Evolutionary conservation across 345 rosid species (phyloP).

Genomic region (Eucalyptus microcorys): DNA sequence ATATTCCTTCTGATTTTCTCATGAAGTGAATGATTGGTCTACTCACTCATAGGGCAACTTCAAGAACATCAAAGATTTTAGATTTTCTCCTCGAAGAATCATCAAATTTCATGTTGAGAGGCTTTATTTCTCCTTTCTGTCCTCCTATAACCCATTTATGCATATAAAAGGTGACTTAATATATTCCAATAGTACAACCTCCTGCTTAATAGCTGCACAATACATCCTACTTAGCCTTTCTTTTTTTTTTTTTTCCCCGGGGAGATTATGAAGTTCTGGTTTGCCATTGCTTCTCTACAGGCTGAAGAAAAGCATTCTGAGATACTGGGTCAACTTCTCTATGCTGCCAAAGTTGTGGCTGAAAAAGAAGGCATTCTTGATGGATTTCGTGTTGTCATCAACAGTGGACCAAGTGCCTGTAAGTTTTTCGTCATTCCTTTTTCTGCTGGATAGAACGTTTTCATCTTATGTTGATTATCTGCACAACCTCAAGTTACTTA

Average conservation of each 20-base stretch:
- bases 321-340: conserved; percentile 67
- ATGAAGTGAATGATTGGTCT: not conserved
- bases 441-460: not conserved
- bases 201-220: not conserved
- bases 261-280: not conserved
- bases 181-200: not conserved
- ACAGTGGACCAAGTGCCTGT: conserved; percentile 76
- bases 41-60: not conserved
- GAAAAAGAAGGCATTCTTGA: conserved; percentile 85
- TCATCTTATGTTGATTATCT: not conserved
- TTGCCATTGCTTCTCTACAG: conserved; percentile 11
- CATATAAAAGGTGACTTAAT: not conserved
- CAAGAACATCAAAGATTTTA: not conserved
- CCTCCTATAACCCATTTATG: not conserved
- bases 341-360: conserved; percentile 77
- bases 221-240: not conserved
- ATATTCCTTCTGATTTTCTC: not conserved
- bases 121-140: not conserved
- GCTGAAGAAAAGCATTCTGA: conserved; percentile 72
- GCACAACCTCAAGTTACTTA: not conserved
- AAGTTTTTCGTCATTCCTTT: conserved; percentile 14
- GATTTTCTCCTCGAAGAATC: not conserved
- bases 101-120: not conserved
- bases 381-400: conserved; percentile 89
- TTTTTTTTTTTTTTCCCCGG: not conserved